A percentile compares a stretch with the other conserved stretches of the same genome.
Conservation (phyloP, 768 basidiomycete genomes). For the Tubosaeta sp. region DNA sequence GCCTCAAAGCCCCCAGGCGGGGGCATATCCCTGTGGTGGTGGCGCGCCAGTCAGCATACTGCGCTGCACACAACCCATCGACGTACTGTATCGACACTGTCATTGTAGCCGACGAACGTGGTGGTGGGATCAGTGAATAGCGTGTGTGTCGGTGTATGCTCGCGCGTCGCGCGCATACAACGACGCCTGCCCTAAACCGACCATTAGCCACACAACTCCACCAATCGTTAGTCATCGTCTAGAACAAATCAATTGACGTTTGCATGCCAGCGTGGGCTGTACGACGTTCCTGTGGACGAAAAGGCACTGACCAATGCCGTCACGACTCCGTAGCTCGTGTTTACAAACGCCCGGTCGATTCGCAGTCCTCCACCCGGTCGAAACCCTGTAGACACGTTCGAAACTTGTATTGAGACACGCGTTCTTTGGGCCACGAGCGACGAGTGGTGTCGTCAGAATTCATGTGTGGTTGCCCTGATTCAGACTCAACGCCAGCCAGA, state of each 20-base stretch:
- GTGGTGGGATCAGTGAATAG: not conserved
- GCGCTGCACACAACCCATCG: constrained; percentile 6
- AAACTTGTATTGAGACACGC: not conserved
- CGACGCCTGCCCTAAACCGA: constrained; percentile 28
- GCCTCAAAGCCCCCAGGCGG: constrained; percentile 90
- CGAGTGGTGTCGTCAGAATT: constrained; percentile 8
- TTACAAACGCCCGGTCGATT: not conserved
- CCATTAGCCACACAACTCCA: constrained; percentile 10
- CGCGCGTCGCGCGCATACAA: not conserved
- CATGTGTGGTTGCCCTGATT: constrained; percentile 10
- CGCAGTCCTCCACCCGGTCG: not conserved
- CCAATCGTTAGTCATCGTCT: not conserved
- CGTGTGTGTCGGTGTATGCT: constrained; percentile 3
- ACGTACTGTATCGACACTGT: constrained; percentile 29
- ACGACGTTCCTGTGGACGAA: constrained; percentile 20
- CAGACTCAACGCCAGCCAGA: constrained; percentile 25
- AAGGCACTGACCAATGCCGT: constrained; percentile 16
- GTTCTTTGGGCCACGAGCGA: constrained; percentile 1
- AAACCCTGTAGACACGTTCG: not conserved
- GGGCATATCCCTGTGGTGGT: constrained; percentile 80
- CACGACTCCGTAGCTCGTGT: not conserved
- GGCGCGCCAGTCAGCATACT: constrained; percentile 5
- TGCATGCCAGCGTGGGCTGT: not conserved
- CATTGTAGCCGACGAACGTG: too few species aligned
- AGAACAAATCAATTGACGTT: not conserved